These are phyloP conservation scores for Ustulina deusta DNA, from an alignment of 2,329 filamentous ascomycete species.

Conservation along the genomic window DNA sequence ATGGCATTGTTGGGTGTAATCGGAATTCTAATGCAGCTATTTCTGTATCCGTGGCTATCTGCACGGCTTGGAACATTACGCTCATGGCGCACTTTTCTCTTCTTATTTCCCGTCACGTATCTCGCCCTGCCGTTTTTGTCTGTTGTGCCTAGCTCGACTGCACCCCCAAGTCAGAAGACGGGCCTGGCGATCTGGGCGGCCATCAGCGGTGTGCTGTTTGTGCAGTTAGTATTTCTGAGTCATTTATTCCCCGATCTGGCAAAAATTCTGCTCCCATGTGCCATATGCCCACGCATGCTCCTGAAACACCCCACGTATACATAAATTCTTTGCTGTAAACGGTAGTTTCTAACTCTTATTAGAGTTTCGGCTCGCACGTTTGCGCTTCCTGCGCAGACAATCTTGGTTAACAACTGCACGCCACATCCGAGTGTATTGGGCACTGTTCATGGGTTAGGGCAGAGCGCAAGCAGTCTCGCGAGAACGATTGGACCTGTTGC, in stretches of 20 bases:
- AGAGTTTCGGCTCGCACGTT: constrained; percentile 76
- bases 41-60: constrained; percentile 77
- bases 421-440: constrained; percentile 62
- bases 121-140: constrained; percentile 77
- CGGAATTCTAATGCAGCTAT: constrained; percentile 78
- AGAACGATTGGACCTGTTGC: constrained; percentile 71
- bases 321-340: no score
- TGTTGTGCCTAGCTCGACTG: constrained; percentile 66
- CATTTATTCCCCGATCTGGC: no score
- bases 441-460: constrained; percentile 64
- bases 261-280: no score
- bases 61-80: constrained; percentile 74
- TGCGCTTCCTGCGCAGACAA: constrained; percentile 60
- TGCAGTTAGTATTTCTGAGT: no score
- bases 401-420: constrained; percentile 62
- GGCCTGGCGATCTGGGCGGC: constrained; percentile 72
- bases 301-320: no score
- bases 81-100: constrained; percentile 75
- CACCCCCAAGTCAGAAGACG: constrained; percentile 63
- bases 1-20: constrained; percentile 82
- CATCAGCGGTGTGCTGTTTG: constrained; percentile 70
- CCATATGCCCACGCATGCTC: no score
- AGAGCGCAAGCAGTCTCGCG: constrained; percentile 69
- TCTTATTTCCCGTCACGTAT: constrained; percentile 78
- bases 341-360: no score